Evolutionary conservation across 805 yeast species (phyloP), one percentile per base, ranked within the genome.

Genomic region (Sugiyamaella smithiae): DNA sequence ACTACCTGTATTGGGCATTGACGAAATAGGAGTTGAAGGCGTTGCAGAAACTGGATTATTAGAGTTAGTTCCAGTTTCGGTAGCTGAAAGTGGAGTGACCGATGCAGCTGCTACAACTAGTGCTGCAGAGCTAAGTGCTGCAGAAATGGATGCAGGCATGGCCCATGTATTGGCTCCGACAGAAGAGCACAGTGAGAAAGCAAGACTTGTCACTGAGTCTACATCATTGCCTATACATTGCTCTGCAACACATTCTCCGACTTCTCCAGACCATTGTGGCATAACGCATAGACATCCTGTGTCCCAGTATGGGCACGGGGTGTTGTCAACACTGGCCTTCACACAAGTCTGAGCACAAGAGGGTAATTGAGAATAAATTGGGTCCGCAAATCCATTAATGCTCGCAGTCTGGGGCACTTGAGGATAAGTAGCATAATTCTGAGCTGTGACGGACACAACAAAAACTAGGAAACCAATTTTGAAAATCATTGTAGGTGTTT

Each of bases 291-390:
- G 65, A 52, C 78, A 74, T 5, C 78, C 78, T 36, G 78, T 72
- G 55, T 74, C 78, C 77, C 77, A 74, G 58, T 73, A 71, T 35
- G 79, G 79, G 54, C 79, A 75, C 19, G 78, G 78, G 4, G 79
- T 75, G 45, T 68, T 72, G 29, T 64, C 25, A 7, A 48, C 42
- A 22, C 40, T 26, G 32, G 59, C 53, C 43, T 68, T 59, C 14
- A 70, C 75, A 61, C 79, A 74, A 3, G 61, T 53, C 46, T 61
- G 51, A 32, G 78, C 79, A 61, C 78, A 75, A 1, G 57, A 41
- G 24, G 79, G 78, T 24, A 74, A 59, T 5, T 54, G 46, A 23
- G 54, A 57, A 49, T 63, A 66, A 45, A 74, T 67, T 7, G 72
- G 73, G 57, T 74, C 78, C 17, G 78, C 77, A 49, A 74, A 75